Evolutionary conservation across 176 grass and related monocot genomes (phyloP).

Genomic region (Eleusine coracana): DNA sequence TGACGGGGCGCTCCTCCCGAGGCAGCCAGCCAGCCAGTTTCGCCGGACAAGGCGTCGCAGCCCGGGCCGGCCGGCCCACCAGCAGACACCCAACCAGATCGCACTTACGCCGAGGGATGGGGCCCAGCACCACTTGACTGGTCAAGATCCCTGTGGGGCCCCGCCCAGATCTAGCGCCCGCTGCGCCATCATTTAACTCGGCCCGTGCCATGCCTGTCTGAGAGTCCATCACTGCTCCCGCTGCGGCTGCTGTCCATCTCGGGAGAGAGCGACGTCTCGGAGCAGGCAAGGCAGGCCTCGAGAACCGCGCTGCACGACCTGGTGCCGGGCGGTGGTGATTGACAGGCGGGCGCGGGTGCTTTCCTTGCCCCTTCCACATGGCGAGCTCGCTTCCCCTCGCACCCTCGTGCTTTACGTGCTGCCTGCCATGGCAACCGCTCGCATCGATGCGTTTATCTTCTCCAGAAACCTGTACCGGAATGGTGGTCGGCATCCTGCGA

Average conservation of each 20-base stretch:
- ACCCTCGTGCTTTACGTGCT: background rate
- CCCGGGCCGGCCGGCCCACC: background rate
- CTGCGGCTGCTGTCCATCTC: background rate
- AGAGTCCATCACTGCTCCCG: background rate
- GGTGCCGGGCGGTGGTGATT: background rate
- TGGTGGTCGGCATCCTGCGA: background rate
- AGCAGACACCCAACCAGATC: background rate
- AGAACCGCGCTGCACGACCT: background rate
- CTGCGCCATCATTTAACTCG: constrained; percentile 3
- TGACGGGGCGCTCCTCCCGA: background rate
- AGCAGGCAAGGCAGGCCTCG: background rate
- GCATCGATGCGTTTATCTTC: constrained; percentile 24
- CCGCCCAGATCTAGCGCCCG: background rate
- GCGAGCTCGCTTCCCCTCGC: no score
- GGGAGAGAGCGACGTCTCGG: constrained; percentile 1
- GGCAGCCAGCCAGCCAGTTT: background rate
- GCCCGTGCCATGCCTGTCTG: background rate
- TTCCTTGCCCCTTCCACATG: background rate
- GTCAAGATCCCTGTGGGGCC: background rate
- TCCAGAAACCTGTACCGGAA: background rate
- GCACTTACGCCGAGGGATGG: no score
- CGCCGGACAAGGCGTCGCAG: background rate
- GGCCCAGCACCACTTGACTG: background rate
- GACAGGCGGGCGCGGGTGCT: no score
- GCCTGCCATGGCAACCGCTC: background rate